phyloP scores from a whole-genome alignment of 2,329 filamentous ascomycete genomes.

The Paraconiothyrium sp. region DNA sequence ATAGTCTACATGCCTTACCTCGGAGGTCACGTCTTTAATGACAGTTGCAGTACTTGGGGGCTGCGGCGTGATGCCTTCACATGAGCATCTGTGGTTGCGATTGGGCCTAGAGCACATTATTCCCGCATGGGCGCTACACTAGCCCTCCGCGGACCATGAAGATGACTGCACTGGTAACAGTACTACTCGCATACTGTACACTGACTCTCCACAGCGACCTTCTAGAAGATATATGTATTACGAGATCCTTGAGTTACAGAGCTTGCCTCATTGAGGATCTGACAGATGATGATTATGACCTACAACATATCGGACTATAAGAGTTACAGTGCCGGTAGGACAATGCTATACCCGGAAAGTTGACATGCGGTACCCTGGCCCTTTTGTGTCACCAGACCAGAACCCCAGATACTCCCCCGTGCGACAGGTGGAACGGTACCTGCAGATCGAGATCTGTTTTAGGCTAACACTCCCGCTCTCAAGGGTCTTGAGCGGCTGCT shows the following conservation, averaged over 20 bases:
- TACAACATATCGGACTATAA: not conserved
- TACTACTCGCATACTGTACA: constrained; percentile 17
- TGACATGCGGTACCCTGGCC: constrained; percentile 20
- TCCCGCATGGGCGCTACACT: constrained; percentile 17
- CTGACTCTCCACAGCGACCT: constrained; percentile 13
- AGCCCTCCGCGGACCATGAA: constrained; percentile 16
- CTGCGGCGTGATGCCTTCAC: constrained; percentile 16
- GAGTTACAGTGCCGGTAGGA: constrained; percentile 11
- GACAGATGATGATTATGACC: not conserved
- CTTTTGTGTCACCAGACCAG: constrained; percentile 25
- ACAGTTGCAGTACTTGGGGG: not conserved
- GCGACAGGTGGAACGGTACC: constrained; percentile 29
- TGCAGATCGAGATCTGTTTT: constrained; percentile 34
- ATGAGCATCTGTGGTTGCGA: constrained; percentile 19
- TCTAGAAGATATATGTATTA: constrained; percentile 1
- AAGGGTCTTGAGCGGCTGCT: constrained; percentile 30
- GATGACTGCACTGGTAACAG: constrained; percentile 3
- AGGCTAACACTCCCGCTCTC: constrained; percentile 32
- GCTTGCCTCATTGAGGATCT: not conserved
- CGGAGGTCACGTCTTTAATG: constrained; percentile 14
- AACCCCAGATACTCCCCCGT: constrained; percentile 17
- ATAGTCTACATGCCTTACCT: constrained; percentile 1
- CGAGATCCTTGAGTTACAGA: not conserved
- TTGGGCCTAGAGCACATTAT: constrained; percentile 22
- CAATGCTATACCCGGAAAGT: constrained; percentile 15